These are phyloP conservation scores for Alternaria angustiovoidea DNA, from an alignment of 2,329 filamentous ascomycete species.

Conservation along the genomic window DNA sequence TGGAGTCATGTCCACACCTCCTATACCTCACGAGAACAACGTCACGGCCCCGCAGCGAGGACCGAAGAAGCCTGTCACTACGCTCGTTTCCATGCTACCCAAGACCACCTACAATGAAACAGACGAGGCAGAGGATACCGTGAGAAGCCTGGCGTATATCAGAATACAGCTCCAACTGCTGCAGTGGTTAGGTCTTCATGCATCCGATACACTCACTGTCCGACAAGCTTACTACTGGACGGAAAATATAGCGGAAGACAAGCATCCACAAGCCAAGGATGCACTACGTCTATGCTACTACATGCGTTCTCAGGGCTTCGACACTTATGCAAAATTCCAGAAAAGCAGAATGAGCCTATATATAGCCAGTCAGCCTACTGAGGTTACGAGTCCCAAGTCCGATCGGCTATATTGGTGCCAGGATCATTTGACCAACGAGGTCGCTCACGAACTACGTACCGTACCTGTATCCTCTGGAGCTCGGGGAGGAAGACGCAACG, in stretches of 20 bases:
- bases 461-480: neutral
- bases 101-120: constrained; percentile 27
- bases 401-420: constrained; percentile 35
- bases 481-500: constrained; percentile 1
- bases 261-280: constrained; percentile 20
- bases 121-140: constrained; percentile 18
- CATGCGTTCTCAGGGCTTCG: constrained; percentile 37
- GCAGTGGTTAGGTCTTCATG: constrained; percentile 10
- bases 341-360: constrained; percentile 21
- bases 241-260: constrained; percentile 10
- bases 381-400: neutral
- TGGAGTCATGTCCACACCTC: neutral
- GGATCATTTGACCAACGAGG: constrained; percentile 11
- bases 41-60: neutral
- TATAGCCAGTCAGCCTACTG: constrained; percentile 17
- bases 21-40: neutral
- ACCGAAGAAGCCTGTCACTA: constrained; percentile 9
- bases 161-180: constrained; percentile 28
- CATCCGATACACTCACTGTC: constrained; percentile 23
- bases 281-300: constrained; percentile 43
- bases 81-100: constrained; percentile 20
- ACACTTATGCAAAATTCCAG: constrained; percentile 28
- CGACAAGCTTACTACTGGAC: constrained; percentile 26
- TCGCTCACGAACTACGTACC: neutral
- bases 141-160: constrained; percentile 26